Conservation (phyloP, 2,329 filamentous ascomycete species). For the Calonectria multiphialidica region DNA sequence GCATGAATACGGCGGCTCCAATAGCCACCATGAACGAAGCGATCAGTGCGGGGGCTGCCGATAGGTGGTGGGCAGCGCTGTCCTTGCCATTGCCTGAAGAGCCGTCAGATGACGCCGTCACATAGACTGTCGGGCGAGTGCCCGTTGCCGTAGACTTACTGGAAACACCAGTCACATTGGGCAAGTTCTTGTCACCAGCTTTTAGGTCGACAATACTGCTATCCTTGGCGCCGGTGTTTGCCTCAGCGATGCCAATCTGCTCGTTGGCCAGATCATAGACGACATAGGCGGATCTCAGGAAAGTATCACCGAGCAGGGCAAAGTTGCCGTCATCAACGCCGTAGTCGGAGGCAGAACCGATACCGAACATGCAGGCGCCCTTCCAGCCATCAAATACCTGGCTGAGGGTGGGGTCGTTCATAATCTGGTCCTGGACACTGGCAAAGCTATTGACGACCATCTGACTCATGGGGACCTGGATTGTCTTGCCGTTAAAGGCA, state of each 20-base stretch:
- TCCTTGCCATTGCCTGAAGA: slow-evolving; percentile 34
- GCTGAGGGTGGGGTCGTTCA: slow-evolving; percentile 51
- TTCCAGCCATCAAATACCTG: slow-evolving; percentile 53
- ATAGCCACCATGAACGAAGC: slow-evolving; percentile 33
- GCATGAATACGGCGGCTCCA: slow-evolving; percentile 26
- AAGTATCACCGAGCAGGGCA: slow-evolving; percentile 69
- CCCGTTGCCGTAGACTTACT: slow-evolving; percentile 41
- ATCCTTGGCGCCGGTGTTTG: slow-evolving; percentile 61
- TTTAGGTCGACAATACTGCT: slow-evolving; percentile 61
- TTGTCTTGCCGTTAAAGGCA: slow-evolving; percentile 60
- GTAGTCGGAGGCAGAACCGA: slow-evolving; percentile 57
- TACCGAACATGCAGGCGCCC: slow-evolving; percentile 66
- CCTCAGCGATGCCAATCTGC: slow-evolving; percentile 64
- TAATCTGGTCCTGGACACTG: slow-evolving; percentile 52
- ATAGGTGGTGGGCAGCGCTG: slow-evolving; percentile 33
- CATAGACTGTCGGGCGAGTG: slow-evolving; percentile 27
- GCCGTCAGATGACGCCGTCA: slow-evolving; percentile 28
- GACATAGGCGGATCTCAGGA: slow-evolving; percentile 68
- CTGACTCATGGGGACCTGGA: slow-evolving; percentile 65
- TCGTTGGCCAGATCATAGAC: slow-evolving; percentile 66
- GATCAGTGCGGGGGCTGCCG: slow-evolving; percentile 29
- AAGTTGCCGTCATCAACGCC: slow-evolving; percentile 44
- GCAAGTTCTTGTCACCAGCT: slow-evolving; percentile 52
- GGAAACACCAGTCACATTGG: slow-evolving; percentile 58
- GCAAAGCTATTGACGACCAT: slow-evolving; percentile 61